Conservation (phyloP, 2,329 filamentous ascomycete genomes). For the Coleophoma eucalyptorum region DNA sequence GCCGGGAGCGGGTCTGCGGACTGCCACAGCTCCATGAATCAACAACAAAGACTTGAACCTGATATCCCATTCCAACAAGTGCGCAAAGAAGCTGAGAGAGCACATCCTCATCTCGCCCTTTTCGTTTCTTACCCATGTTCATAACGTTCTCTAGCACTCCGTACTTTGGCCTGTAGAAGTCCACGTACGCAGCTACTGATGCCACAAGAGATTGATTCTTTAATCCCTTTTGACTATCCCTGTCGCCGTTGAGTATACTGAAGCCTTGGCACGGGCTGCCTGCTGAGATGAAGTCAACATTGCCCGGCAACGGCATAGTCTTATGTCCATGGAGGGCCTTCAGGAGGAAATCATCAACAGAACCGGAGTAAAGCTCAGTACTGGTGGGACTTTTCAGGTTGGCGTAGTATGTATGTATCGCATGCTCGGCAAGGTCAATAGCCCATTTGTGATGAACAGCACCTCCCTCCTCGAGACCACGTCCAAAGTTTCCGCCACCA, state of each 20-base stretch:
- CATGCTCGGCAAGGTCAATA: conserved; percentile 60
- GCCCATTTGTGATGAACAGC: conserved; percentile 62
- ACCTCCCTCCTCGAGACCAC: conserved; percentile 70
- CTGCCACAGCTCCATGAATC: conserved; percentile 69
- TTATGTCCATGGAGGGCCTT: conserved; percentile 48
- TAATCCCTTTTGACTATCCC: conserved; percentile 48
- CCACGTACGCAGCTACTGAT: conserved; percentile 70
- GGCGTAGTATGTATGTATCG: conserved; percentile 71
- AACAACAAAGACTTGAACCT: conserved; percentile 62
- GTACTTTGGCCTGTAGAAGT: conserved; percentile 72
- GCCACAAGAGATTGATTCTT: conserved; percentile 76
- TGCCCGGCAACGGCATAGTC: conserved; percentile 49
- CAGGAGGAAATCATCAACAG: conserved; percentile 64
- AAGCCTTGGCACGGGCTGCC: conserved; percentile 80
- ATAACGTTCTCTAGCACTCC: conserved; percentile 76
- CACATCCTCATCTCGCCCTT: conserved; percentile 52
- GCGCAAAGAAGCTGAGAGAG: conserved; percentile 71
- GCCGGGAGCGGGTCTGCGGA: conserved; percentile 59
- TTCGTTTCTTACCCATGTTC: conserved; percentile 48
- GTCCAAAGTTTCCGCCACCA: conserved; percentile 73
- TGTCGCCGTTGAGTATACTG: conserved; percentile 58
- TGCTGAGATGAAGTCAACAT: conserved; percentile 66
- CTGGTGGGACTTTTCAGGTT: conserved; percentile 44
- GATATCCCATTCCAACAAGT: conserved; percentile 74
- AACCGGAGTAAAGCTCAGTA: conserved; percentile 61